Percentiles rank a stretch among this genome's conserved stretches.
phyloP scores from a whole-genome alignment of 2,329 filamentous ascomycete genomes.

The Sodiomyces alkalinus region DNA sequence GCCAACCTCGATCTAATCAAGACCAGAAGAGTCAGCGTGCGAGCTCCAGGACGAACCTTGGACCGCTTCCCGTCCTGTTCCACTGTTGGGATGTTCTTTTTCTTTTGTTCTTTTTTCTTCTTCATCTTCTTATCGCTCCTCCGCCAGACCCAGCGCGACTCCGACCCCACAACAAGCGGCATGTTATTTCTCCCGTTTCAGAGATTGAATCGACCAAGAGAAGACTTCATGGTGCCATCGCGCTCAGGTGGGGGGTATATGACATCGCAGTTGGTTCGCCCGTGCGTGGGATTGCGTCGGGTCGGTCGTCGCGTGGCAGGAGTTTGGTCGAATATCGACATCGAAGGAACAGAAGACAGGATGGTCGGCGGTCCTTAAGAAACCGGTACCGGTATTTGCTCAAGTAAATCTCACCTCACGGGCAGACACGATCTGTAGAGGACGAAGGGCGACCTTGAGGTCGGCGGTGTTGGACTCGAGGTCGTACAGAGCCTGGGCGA shows the following conservation, averaged over 20 bases:
- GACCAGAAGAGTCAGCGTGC: conserved; percentile 57
- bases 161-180: no score
- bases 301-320: neutral
- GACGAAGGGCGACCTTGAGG: conserved; percentile 89
- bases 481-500: conserved; percentile 94
- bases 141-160: no score
- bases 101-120: conserved; percentile 3
- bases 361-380: conserved; percentile 9
- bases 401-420: conserved; percentile 76
- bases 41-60: conserved; percentile 58
- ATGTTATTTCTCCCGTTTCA: conserved; percentile 1
- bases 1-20: conserved; percentile 93
- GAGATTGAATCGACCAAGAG: neutral
- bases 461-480: conserved; percentile 99
- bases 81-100: conserved; percentile 17
- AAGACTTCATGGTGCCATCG: conserved; percentile 1
- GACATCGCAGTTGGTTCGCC: no score
- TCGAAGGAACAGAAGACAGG: conserved; percentile 29
- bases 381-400: conserved; percentile 16
- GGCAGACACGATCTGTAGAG: conserved; percentile 97
- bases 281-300: neutral
- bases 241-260: neutral
- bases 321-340: conserved; percentile 1
- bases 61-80: conserved; percentile 66
- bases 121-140: no score